These are phyloP conservation scores for Fusarium multiceps DNA, from an alignment of 2,329 filamentous ascomycete species.

Conservation along the genomic window DNA sequence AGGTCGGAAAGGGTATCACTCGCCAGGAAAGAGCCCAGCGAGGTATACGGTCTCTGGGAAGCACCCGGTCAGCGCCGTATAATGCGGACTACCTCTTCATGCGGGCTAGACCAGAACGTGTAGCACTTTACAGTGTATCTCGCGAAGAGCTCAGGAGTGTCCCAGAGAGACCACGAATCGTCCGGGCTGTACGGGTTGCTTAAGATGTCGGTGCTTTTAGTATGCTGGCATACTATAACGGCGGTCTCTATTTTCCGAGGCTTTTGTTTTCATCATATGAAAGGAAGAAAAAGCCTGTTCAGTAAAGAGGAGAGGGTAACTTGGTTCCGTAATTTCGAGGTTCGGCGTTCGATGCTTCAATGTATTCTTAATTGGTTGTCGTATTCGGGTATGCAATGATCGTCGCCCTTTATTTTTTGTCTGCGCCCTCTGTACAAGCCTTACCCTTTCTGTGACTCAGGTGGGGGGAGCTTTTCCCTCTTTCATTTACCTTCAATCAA, in stretches of 20 bases:
- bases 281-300: background rate
- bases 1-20: background rate
- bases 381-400: too few relatives aligned
- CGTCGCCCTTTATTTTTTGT: background rate
- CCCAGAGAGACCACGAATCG: background rate
- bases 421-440: background rate
- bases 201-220: background rate
- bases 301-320: too few relatives aligned
- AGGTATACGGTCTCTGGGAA: background rate
- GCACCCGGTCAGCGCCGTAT: background rate
- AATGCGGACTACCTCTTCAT: background rate
- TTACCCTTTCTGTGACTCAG: background rate
- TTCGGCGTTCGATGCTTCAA: too few relatives aligned
- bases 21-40: background rate
- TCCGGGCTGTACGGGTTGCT: background rate
- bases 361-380: too few relatives aligned
- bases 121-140: conserved; percentile 1
- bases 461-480: background rate
- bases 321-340: too few relatives aligned
- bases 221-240: background rate
- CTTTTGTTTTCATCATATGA: background rate
- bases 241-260: background rate
- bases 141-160: background rate
- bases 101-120: background rate
- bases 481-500: background rate